Conservation (phyloP, 2,329 filamentous ascomycete genomes). For the Ophiosphaerella herpotricha region DNA sequence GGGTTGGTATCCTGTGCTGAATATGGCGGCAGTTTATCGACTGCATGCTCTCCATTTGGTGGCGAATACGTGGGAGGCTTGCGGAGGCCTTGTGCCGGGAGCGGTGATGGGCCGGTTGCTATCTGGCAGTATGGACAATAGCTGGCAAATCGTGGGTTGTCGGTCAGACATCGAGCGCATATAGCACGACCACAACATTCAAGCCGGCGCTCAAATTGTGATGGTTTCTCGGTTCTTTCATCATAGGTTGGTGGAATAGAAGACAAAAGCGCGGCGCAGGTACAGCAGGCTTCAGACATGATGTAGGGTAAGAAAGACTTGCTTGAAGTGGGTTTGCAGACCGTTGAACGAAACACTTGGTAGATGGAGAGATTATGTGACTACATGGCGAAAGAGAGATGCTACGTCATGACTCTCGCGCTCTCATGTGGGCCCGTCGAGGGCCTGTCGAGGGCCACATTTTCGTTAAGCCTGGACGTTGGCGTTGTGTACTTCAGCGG, state of each 20-base stretch:
- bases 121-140: slow-evolving; percentile 80
- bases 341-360: slow-evolving; percentile 4
- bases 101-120: slow-evolving; percentile 62
- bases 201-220: slow-evolving; percentile 64
- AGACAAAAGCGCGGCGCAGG: slow-evolving; percentile 67
- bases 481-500: background rate
- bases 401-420: slow-evolving; percentile 41
- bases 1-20: slow-evolving; percentile 40
- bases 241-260: slow-evolving; percentile 58
- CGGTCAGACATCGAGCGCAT: slow-evolving; percentile 71
- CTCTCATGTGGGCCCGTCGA: slow-evolving; percentile 21
- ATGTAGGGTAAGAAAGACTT: background rate
- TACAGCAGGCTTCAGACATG: slow-evolving; percentile 65
- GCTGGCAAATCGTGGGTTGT: slow-evolving; percentile 69
- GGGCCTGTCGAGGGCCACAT: too few species aligned
- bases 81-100: slow-evolving; percentile 64
- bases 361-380: slow-evolving; percentile 14
- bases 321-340: background rate
- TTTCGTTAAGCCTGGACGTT: background rate
- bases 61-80: slow-evolving; percentile 70
- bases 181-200: slow-evolving; percentile 73
- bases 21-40: slow-evolving; percentile 53
- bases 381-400: slow-evolving; percentile 18
- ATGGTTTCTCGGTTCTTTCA: slow-evolving; percentile 64
- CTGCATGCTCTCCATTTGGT: slow-evolving; percentile 36